These are phyloP conservation scores for Tremella mesenterica DNA, from an alignment of 768 basidiomycete species.

Conservation along the genomic window DNA sequence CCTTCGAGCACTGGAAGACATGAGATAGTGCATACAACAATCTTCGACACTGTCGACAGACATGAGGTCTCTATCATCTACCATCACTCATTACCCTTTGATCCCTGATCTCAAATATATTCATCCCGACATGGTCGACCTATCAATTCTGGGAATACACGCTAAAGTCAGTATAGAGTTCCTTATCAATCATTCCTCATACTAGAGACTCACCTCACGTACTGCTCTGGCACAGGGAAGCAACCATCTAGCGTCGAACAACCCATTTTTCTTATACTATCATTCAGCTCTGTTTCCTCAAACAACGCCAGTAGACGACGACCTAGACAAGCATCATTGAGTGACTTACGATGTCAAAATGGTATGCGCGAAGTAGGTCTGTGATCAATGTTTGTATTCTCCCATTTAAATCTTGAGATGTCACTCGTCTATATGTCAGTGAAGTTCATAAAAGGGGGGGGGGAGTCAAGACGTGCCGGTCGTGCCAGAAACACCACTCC, in stretches of 20 bases:
- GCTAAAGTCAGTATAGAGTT: not conserved
- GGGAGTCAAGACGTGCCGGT: not conserved
- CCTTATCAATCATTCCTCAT: not conserved
- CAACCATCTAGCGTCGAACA: slow-evolving; percentile 1
- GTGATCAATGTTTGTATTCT: slow-evolving; percentile 1
- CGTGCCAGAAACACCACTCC: slow-evolving; percentile 14
- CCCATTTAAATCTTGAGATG: not conserved
- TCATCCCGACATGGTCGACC: slow-evolving; percentile 1
- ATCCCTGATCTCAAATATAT: not conserved
- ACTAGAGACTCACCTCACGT: slow-evolving; percentile 5
- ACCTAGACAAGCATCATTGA: not conserved
- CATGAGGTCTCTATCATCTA: too few species aligned
- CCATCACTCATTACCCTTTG: too few species aligned
- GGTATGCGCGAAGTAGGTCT: slow-evolving; percentile 2
- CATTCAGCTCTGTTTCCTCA: too few species aligned
- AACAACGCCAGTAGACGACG: not conserved
- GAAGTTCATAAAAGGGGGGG: not conserved
- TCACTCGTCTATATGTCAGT: not conserved
- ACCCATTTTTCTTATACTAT: too few species aligned
- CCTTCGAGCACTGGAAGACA: too few species aligned
- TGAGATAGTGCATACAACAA: too few species aligned
- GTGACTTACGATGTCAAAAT: slow-evolving; percentile 7
- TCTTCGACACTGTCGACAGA: too few species aligned
- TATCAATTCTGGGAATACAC: not conserved
- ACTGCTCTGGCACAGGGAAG: slow-evolving; percentile 10